Evolutionary conservation across 1,284 basidiomycete genomes (phyloP), one percentile per base, ranked within the genome.

Genomic region (Ceratorhiza oryzae-sativae): DNA sequence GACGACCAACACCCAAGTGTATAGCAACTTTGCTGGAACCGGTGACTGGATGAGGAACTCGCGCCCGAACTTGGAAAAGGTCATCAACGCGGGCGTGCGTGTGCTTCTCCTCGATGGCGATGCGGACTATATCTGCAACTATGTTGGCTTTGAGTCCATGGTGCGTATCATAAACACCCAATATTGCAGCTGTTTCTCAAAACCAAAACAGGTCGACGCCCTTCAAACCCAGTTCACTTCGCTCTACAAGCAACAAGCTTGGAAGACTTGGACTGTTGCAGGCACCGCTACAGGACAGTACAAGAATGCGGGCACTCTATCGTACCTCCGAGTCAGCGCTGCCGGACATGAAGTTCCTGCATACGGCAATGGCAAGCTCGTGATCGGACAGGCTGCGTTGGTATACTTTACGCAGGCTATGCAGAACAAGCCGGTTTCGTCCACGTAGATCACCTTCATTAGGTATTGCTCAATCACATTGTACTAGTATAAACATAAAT

Each of bases 11-110:
- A 63, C 36, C 15, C n/a, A 51, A 25, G 72, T 73, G 34, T 73
- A 73, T 75, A 62, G 75, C 71, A 87, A 88, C 76, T 89, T 90
- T 74, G 84, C 85, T 1, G 75, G 76, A 9, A 87, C 86, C 13
- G 88, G 87, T 34, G 88, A 89, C 72, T 89, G 87, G 87, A 88
- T 88, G 87, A 81, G 84, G 55, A 88, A 84, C 77, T 86, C 85
- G 10, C 78, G 83, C 13, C 86, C 84, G 1, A 76, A 85, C 73
- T 79, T 89, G 20, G 87, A 88, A 77, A 82, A 80, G 25, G 86
- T 89, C 5, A 86, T 89, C 75, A 82, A 88, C 73, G 83, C 87
- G 51, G 87, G 87, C 73, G 51, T 36, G 15, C 46, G 30, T 55
- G 27, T 42, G 5, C n/a, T 41, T 25, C 32, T 51, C 39, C 46